phyloP scores from a whole-genome alignment of 2,329 filamentous ascomycete genomes.

The Didymosphaeria variabile region DNA sequence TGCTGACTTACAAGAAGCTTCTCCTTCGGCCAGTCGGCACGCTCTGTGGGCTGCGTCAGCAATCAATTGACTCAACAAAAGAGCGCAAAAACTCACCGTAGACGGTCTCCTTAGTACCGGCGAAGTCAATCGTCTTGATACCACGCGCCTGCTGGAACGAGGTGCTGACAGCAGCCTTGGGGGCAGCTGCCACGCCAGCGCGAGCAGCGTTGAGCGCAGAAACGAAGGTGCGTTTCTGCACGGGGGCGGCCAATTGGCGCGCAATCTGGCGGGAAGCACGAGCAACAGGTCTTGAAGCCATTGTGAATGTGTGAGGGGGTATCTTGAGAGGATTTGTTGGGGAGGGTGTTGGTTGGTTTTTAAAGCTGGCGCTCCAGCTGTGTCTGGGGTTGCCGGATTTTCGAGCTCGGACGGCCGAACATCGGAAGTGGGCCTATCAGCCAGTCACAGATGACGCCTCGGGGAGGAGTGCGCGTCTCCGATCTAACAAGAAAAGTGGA shows the following conservation, averaged over 20 bases:
- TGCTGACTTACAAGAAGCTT: conserved; percentile 84
- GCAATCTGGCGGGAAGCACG: conserved; percentile 67
- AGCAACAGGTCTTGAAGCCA: conserved; percentile 80
- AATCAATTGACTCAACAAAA: conserved; percentile 15
- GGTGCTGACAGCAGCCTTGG: conserved; percentile 56
- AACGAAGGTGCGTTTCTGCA: conserved; percentile 67
- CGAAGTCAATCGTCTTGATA: conserved; percentile 99
- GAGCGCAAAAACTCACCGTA: conserved; percentile 71
- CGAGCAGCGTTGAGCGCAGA: conserved; percentile 63
- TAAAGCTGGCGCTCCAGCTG: conserved; percentile 29
- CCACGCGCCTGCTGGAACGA: conserved; percentile 78
- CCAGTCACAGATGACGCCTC: conserved; percentile 20
- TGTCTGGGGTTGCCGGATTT: conserved; percentile 29
- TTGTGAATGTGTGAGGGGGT: conserved; percentile 60
- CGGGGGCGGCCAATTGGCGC: conserved; percentile 63
- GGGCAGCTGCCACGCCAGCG: conserved; percentile 56
- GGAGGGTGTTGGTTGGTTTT: conserved; percentile 36
- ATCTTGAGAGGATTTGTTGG: conserved; percentile 36
- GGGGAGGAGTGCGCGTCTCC: conserved; percentile 33
- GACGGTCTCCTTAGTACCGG: conserved; percentile 91
- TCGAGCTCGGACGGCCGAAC: conserved; percentile 28
- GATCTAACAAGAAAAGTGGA: conserved; percentile 16
- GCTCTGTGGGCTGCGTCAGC: conserved; percentile 68
- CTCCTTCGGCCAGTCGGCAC: conserved; percentile 97
- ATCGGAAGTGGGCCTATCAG: conserved; percentile 20